A percentile compares a stretch with the other conserved stretches of the same genome.
phyloP scores from a whole-genome alignment of 2,329 filamentous ascomycete species.

The Exophiala lecanii-corni region DNA sequence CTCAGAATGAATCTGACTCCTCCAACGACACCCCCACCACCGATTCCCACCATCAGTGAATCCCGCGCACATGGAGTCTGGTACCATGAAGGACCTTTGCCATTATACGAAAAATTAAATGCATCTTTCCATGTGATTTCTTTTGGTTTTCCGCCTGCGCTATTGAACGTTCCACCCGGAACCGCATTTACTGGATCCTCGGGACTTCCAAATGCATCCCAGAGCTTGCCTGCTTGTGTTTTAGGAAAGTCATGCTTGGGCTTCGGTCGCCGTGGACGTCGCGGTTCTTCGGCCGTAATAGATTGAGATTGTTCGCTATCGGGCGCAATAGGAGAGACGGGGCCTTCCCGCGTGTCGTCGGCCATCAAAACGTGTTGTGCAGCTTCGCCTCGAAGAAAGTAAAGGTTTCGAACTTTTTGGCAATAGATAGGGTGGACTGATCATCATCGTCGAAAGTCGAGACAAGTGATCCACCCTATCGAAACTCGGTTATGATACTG shows the following conservation, averaged over 20 bases:
- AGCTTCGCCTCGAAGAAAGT: too few relatives aligned
- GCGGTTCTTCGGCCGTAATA: conserved; percentile 9
- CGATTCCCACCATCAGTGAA: conserved; percentile 77
- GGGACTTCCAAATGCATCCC: conserved; percentile 45
- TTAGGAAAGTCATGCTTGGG: conserved; percentile 41
- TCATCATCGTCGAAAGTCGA: not conserved
- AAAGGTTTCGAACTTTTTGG: too few relatives aligned
- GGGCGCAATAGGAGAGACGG: conserved; percentile 21
- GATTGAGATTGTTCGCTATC: not conserved
- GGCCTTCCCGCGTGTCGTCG: conserved; percentile 34
- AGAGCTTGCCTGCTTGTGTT: conserved; percentile 45
- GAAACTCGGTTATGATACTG: not conserved
- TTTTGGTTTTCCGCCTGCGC: conserved; percentile 52
- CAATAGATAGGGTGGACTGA: not conserved
- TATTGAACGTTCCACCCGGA: conserved; percentile 55
- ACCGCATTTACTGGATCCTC: conserved; percentile 51
- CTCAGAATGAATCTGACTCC: conserved; percentile 68
- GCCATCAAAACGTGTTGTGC: too few relatives aligned
- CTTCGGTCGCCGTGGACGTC: conserved; percentile 23
- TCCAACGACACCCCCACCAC: conserved; percentile 69
- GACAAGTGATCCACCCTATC: not conserved
- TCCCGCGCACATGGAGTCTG: conserved; percentile 80
- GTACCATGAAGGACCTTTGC: conserved; percentile 69
- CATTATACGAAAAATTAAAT: conserved; percentile 51
- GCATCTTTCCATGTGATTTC: conserved; percentile 39